Evolutionary conservation across 306 rosid genomes (phyloP).

Genomic region (Quercus ilex): DNA sequence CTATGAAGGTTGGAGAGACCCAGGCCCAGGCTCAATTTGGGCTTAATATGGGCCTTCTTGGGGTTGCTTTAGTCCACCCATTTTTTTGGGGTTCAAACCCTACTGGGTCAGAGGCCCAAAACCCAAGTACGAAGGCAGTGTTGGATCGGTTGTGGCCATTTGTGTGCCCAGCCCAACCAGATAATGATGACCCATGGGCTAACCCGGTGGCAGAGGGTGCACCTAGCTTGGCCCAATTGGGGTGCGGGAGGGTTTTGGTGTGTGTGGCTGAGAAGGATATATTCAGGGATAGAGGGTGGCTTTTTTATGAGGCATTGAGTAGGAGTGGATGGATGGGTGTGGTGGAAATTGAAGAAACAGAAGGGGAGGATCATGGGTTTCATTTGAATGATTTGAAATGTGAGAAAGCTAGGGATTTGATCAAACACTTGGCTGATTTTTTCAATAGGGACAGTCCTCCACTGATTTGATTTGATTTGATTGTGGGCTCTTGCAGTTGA

Average conservation of each 20-base stretch:
- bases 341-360: conserved; percentile 30
- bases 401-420: conserved; percentile 24
- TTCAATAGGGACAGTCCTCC: conserved; percentile 29
- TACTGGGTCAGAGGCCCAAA: conserved; percentile 21
- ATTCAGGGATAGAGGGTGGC: conserved; percentile 31
- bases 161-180: conserved; percentile 21
- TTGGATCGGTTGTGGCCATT: conserved; percentile 30
- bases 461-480: conserved; percentile 2
- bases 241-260: conserved; percentile 35
- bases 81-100: conserved; percentile 31
- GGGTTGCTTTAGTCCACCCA: conserved; percentile 32
- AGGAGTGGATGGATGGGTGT: conserved; percentile 32
- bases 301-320: conserved; percentile 27
- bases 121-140: background rate
- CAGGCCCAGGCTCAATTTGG: background rate
- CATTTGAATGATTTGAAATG: conserved; percentile 16
- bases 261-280: conserved; percentile 46
- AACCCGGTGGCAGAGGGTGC: conserved; percentile 35
- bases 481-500: too few species aligned
- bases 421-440: conserved; percentile 27
- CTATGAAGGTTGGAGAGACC: conserved; percentile 15
- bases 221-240: conserved; percentile 30
- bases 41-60: conserved; percentile 20
- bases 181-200: conserved; percentile 22
- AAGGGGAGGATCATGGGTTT: conserved; percentile 29